Base-by-base conservation (phyloP, 2,329 filamentous ascomycete genomes). In the Thelonectria discophora region DNA sequence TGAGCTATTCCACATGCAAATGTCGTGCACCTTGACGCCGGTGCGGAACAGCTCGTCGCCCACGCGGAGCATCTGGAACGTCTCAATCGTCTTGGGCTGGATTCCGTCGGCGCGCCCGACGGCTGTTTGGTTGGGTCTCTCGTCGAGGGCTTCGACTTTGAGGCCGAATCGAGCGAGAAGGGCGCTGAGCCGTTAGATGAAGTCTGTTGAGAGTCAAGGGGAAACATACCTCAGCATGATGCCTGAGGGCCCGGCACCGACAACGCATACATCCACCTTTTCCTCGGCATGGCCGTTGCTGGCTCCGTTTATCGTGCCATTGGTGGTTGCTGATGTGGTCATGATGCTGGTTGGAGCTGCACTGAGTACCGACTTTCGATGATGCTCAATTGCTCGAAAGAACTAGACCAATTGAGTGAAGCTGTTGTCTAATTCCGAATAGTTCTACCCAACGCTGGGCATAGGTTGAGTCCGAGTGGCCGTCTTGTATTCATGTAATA, bases 31-130 rank as follows among this genome's bases (percentile, higher is more conserved):
- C 49, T 85, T 86, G 51, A 88, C 89, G 11, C 88, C 89, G 66
- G 87, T 84, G 62, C 85, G 84, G 30, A 92, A 76, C 21, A 92
- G 76, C 1, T 85, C 80, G 64, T 91, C 88, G 12, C 86, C 88
- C 8, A 92, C 77, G 15, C 88, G 81, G 79, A 92, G 86, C 77
- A 91, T 89, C 60, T 86, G 85, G 69, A 92, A 84, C 0, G 90
- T 92, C 78, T 92, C 90, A 68, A 93, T 90, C 0, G 89, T 90
- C 77, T 92, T 92, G 39, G 90, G 90, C 70, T 92, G 90, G 52
- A 92, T 80, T 30, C 90, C 90, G 74, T 92, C 90, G 59, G 89
- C 89, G 68, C 82, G 82, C 65, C 89, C 89, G 7, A 88, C 88
- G 4, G 85, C 80, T 1, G 90, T 93, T 68, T 86, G 86, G 69